A percentile compares a stretch with the other conserved stretches of the same genome.
Conservation (phyloP, 75 land plant species). For the Isoetes taiwanensis region DNA sequence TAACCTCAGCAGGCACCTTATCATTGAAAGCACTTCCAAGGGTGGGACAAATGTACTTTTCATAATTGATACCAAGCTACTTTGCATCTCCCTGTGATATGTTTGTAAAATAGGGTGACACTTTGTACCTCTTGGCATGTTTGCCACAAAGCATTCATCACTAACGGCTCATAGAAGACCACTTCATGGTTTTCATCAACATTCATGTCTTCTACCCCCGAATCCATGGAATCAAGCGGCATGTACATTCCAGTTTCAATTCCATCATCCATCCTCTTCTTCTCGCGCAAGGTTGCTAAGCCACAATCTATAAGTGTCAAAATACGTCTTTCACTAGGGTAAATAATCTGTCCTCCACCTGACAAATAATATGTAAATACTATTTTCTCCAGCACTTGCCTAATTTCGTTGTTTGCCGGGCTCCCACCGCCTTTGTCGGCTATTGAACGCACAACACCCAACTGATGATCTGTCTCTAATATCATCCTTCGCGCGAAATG, state of each 20-base stretch:
- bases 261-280: no score
- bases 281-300: not conserved
- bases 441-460: not conserved
- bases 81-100: not conserved
- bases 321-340: not conserved
- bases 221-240: no score
- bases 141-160: not conserved
- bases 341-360: not conserved
- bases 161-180: not conserved
- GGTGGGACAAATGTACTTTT: no score
- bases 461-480: not conserved
- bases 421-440: not conserved
- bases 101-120: not conserved
- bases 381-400: no score
- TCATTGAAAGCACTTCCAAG: not conserved
- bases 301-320: not conserved
- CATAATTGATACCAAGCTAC: no score
- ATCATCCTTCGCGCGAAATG: not conserved
- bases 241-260: no score
- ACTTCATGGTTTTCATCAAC: not conserved
- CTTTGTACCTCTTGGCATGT: not conserved
- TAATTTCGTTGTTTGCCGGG: not conserved
- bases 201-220: no score
- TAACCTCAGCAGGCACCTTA: not conserved
- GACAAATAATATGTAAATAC: not conserved